phyloP scores from a whole-genome alignment of 305 asterid species.

The Vinca major region DNA sequence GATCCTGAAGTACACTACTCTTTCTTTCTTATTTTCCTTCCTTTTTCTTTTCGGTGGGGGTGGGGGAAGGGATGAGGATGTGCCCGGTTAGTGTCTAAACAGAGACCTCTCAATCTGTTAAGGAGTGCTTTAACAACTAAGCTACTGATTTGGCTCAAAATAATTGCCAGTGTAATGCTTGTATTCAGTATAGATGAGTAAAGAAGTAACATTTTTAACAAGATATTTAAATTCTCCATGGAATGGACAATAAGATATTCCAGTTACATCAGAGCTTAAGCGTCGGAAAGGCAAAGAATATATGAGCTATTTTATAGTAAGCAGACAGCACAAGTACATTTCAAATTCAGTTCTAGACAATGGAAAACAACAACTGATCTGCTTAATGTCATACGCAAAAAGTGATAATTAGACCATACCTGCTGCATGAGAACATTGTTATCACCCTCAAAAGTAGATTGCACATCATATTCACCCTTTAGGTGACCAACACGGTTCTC shows the following conservation, averaged over 20 bases:
- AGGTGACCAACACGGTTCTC: constrained; percentile 91
- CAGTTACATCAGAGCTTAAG: too few species aligned
- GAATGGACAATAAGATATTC: too few species aligned
- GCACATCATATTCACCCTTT: constrained; percentile 89
- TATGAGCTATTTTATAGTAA: neutral
- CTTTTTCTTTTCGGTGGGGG: too few species aligned
- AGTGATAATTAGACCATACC: constrained; percentile 31
- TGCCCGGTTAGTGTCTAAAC: too few species aligned
- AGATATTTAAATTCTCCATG: neutral
- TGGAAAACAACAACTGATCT: too few species aligned
- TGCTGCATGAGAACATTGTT: constrained; percentile 98
- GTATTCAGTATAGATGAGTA: neutral
- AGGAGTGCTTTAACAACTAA: too few species aligned
- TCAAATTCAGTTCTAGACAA: neutral
- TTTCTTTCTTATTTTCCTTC: too few species aligned
- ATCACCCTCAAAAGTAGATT: constrained; percentile 94
- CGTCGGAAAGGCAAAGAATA: neutral
- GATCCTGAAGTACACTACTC: neutral
- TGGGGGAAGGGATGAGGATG: too few species aligned
- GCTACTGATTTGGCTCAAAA: too few species aligned
- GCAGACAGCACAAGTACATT: neutral
- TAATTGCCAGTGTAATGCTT: too few species aligned
- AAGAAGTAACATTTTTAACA: neutral
- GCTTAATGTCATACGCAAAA: neutral
- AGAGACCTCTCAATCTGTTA: too few species aligned